Base-by-base conservation (phyloP, 345 rosid species). In the Sonneratia caseolaris region DNA sequence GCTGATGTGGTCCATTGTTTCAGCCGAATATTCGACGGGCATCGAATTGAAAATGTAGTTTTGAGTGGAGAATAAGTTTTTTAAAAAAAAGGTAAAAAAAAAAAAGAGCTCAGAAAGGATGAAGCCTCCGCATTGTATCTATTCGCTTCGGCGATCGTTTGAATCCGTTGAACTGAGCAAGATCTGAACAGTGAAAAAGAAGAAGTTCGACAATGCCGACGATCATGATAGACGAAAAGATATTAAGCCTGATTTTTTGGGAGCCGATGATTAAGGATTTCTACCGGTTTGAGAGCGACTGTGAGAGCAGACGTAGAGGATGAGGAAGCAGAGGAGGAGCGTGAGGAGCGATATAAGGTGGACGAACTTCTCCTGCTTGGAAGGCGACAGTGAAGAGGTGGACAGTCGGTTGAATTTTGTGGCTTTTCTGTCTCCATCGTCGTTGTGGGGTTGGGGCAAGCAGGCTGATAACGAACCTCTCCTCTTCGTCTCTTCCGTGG, bases 311-410 rank as follows among this genome's bases (percentile, higher is more conserved):
- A 94, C 84, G 76, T 85, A 91, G 72, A 94, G 97, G 68, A 91
- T 78, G 77, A 94, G 78, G 75, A 94, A 86, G 80, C 98, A 94
- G 78, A 85, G 14, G 70, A 94, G 75, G 76, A n/a, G n/a, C n/a
- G 91, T 87, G 72, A 94, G 90, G 51, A 94, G 70, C 0, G 97
- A 97, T 56, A 94, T 89, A 51, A 92, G 78, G 87, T 94, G 98
- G 19, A 94, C 75, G 72, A 91, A 82, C 70, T 82, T 88, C 81
- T 84, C 90, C 24, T 82, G 91, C 7, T 77, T 80, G 32, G 83
- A 66, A 21, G 80, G 74, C 64, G 89, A 74, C 51, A 85, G 66
- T 0, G 80, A 37, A 21, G 82, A 75, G 40, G 81, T 66, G 21
- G 89, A 87, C 47, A 82, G 71, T 38, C 93, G 88, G 82, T 88